Conservation (phyloP, 768 basidiomycete genomes). For the Multifurca ochricompacta region DNA sequence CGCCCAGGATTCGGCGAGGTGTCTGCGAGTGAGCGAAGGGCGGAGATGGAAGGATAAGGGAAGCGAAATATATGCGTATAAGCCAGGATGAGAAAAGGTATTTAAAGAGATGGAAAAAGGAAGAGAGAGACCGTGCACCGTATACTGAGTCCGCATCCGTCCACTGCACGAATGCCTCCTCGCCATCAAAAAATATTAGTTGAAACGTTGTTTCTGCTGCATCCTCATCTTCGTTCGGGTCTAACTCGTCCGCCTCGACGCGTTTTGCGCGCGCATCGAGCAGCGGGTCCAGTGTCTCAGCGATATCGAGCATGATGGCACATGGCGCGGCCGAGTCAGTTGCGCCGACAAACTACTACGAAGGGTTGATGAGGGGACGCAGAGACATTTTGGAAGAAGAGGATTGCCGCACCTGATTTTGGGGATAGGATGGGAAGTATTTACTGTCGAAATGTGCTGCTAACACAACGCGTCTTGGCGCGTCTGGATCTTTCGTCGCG, state of each 20-base stretch:
- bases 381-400: background rate
- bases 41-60: no score
- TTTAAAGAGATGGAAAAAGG: background rate
- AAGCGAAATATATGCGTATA: background rate
- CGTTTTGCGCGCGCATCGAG: conserved; percentile 52
- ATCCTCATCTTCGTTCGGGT: conserved; percentile 71
- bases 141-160: conserved; percentile 86
- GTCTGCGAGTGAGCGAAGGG: conserved; percentile 43
- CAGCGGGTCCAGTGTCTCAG: conserved; percentile 70
- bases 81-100: background rate
- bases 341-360: conserved; percentile 82
- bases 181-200: conserved; percentile 93
- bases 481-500: conserved; percentile 89
- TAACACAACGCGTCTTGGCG: conserved; percentile 73
- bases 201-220: conserved; percentile 80
- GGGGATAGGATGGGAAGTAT: conserved; percentile 62
- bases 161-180: conserved; percentile 93
- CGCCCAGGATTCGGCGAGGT: conserved; percentile 84
- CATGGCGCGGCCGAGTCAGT: conserved; percentile 96
- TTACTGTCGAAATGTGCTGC: conserved; percentile 94
- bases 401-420: conserved; percentile 55
- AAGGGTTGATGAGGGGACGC: background rate
- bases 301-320: conserved; percentile 89
- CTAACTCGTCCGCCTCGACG: conserved; percentile 37
- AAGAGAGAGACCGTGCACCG: conserved; percentile 70